Percentiles rank a stretch among this genome's conserved stretches.
Conservation (phyloP, 805 yeast genomes). For the Suhomyces prunicola region DNA sequence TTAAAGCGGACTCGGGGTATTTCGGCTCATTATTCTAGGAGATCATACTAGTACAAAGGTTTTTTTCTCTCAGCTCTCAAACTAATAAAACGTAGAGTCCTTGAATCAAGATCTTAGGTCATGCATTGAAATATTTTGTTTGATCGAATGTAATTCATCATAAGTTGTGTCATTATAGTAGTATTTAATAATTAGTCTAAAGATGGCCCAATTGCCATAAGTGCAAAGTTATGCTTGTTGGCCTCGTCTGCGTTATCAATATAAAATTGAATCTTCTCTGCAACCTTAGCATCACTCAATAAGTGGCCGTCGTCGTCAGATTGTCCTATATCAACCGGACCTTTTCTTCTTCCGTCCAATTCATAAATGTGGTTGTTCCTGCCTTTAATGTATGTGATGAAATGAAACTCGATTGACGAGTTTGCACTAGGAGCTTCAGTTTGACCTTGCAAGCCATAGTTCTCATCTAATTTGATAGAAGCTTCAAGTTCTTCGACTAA, state of each 20-base stretch:
- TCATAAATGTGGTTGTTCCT: conserved; percentile 65
- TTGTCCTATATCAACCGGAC: conserved; percentile 65
- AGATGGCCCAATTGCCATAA: conserved; percentile 73
- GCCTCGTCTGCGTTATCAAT: conserved; percentile 59
- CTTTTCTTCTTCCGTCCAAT: conserved; percentile 82
- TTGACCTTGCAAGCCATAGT: conserved; percentile 53
- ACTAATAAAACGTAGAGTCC: not conserved
- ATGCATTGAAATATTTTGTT: not conserved
- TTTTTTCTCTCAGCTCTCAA: not conserved
- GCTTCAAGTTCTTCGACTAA: conserved; percentile 47
- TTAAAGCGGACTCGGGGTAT: not conserved
- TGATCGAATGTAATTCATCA: not conserved
- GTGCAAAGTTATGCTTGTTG: conserved; percentile 63
- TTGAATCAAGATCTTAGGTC: not conserved
- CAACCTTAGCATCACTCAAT: conserved; percentile 49
- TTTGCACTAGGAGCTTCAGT: conserved; percentile 65
- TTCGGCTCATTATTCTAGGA: not conserved
- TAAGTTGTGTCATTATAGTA: not conserved
- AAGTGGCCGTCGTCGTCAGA: conserved; percentile 42
- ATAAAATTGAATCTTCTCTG: conserved; percentile 60
- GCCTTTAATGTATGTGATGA: conserved; percentile 65
- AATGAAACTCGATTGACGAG: conserved; percentile 60
- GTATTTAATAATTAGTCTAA: conserved; percentile 22
- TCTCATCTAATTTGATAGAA: conserved; percentile 38
- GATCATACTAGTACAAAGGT: not conserved